These are phyloP conservation scores for Colletotrichum liaoningense DNA, from an alignment of 2,329 filamentous ascomycete species.

Conservation along the genomic window DNA sequence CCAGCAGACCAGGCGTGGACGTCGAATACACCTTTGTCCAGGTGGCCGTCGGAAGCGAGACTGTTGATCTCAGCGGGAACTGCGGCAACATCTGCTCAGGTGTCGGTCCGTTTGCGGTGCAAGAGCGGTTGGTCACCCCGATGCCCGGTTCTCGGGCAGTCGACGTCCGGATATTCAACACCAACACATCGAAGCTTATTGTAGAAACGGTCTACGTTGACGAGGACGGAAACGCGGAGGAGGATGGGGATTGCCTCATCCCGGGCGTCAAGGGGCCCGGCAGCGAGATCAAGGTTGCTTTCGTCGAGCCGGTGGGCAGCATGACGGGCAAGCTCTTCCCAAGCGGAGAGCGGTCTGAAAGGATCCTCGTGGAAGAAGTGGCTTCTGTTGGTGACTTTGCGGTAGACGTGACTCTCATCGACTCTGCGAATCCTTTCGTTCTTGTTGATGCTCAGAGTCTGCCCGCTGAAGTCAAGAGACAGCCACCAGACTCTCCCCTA, in stretches of 20 bases:
- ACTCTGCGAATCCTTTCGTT: slow-evolving; percentile 53
- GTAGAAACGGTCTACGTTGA: slow-evolving; percentile 63
- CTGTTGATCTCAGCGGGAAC: slow-evolving; percentile 69
- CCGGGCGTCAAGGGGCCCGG: slow-evolving; percentile 68
- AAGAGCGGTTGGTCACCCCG: slow-evolving; percentile 55
- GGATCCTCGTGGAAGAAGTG: slow-evolving; percentile 53
- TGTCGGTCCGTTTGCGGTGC: slow-evolving; percentile 69
- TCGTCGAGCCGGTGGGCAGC: slow-evolving; percentile 68
- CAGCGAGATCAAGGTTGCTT: slow-evolving; percentile 67
- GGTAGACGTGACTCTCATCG: slow-evolving; percentile 46
- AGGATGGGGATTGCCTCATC: slow-evolving; percentile 64
- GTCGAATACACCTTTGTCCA: slow-evolving; percentile 74
- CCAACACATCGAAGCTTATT: slow-evolving; percentile 70
- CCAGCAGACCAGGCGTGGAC: slow-evolving; percentile 56
- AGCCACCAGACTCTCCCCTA: slow-evolving; percentile 45
- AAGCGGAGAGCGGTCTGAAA: slow-evolving; percentile 62
- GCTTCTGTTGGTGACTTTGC: slow-evolving; percentile 40
- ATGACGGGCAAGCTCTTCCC: slow-evolving; percentile 70
- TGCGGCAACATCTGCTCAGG: slow-evolving; percentile 73
- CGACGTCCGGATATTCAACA: slow-evolving; percentile 65
- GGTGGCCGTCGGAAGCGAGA: slow-evolving; percentile 65
- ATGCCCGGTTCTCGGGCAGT: slow-evolving; percentile 28
- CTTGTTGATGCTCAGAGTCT: slow-evolving; percentile 63
- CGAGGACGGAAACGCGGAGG: slow-evolving; percentile 57
- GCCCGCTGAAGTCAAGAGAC: slow-evolving; percentile 56